Evolutionary conservation across 163 green algal species (phyloP).

Genomic region (Trebouxia gelatinosa): DNA sequence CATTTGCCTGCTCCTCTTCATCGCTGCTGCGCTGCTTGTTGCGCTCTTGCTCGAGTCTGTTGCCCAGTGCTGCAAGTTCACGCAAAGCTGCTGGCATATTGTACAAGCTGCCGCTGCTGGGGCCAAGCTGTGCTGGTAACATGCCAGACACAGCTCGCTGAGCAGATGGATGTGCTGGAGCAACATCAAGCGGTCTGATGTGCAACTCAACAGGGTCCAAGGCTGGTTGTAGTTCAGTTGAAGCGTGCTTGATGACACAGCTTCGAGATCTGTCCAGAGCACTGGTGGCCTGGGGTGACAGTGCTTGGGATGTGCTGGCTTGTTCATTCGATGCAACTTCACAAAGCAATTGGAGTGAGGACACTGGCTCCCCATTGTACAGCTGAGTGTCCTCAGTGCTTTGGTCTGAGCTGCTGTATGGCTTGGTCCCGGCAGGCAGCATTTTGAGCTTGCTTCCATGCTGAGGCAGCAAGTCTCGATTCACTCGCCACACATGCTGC

Average conservation of each 20-base stretch:
- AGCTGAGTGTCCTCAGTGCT: too few species aligned
- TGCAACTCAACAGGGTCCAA: slow-evolving; percentile 14
- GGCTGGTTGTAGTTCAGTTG: too few species aligned
- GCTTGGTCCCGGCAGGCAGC: too few species aligned
- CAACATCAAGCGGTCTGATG: slow-evolving; percentile 5
- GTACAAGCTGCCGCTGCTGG: background rate
- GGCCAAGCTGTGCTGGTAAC: background rate
- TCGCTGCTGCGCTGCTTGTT: slow-evolving; percentile 18
- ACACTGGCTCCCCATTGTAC: too few species aligned
- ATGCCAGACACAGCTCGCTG: background rate
- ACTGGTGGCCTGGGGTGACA: background rate
- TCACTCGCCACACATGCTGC: slow-evolving; percentile 57
- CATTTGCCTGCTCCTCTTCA: background rate
- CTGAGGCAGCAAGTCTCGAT: slow-evolving; percentile 20
- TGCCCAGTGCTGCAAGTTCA: slow-evolving; percentile 18
- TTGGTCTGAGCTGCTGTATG: too few species aligned
- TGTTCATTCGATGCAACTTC: slow-evolving; percentile 20
- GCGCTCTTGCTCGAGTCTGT: slow-evolving; percentile 18
- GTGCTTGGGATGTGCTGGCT: background rate
- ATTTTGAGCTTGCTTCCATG: too few species aligned
- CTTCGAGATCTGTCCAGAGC: too few species aligned
- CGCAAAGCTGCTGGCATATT: slow-evolving; percentile 10
- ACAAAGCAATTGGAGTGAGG: slow-evolving; percentile 11
- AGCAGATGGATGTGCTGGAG: background rate
- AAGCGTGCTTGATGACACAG: too few species aligned